phyloP scores from a whole-genome alignment of 1,284 basidiomycete genomes.

The Ceratobasidium papillatum region DNA sequence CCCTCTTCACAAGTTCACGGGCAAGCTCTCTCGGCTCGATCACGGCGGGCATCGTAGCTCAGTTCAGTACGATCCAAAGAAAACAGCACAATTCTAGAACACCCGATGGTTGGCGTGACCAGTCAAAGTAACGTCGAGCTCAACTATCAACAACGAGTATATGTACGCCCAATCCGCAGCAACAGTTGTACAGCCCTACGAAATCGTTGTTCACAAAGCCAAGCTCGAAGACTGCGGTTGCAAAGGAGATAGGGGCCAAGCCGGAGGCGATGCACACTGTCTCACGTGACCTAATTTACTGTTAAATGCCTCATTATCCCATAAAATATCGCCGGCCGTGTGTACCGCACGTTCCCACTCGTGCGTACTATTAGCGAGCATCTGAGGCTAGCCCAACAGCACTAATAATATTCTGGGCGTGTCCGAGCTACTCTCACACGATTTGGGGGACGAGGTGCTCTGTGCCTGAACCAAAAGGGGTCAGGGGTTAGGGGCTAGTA shows the following conservation, averaged over 20 bases:
- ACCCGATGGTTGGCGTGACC: background rate
- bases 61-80: background rate
- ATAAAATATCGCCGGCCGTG: background rate
- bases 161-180: background rate
- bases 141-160: background rate
- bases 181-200: background rate
- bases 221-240: background rate
- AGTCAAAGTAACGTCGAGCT: background rate
- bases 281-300: too few species aligned
- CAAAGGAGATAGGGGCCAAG: conserved; percentile 8
- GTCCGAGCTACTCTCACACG: background rate
- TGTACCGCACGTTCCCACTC: conserved; percentile 7
- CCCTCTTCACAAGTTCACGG: conserved; percentile 11
- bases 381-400: background rate
- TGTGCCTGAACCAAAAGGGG: background rate
- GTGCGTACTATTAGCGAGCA: background rate
- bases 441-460: background rate
- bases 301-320: background rate
- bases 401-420: background rate
- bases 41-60: conserved; percentile 21
- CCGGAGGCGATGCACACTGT: background rate
- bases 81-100: background rate
- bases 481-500: background rate
- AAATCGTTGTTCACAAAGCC: too few species aligned
- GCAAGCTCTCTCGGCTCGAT: conserved; percentile 20